Base-by-base conservation (phyloP, 352 stramenopile genomes). In the Thalassiosira livingstoniorum region DNA sequence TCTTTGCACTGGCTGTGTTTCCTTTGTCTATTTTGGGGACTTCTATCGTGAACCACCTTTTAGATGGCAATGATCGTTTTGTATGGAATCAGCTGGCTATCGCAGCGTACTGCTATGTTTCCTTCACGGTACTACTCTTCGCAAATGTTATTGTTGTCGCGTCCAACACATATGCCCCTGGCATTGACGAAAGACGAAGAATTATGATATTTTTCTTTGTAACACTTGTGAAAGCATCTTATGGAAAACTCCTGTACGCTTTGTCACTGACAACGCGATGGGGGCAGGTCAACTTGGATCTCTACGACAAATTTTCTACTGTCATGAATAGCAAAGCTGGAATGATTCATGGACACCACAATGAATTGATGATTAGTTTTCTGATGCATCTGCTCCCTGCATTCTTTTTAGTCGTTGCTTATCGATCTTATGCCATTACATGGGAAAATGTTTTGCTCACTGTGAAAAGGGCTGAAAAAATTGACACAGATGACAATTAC, bases 161-260 rank as follows among this genome's bases (percentile, higher is more conserved):
- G 27, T 68, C 51, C 31, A 47, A 66, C 61, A 37, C 39, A 53
- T 73, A 39, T 72, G 39, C 29, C 32, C 71, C 18, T 23, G 45
- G 42, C 27, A 35, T 63, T 0, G 64, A 66, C 51, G 5, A 57
- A 55, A 27, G 47, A 53, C 55, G 55, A 75, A 43, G 45, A 25
- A 37, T 63, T 37, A 42, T 79, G 15, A 25, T 78, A 13, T 27
- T 78, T n/a, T 25, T 85, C 4, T 32, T 78, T 25, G 23, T 85
- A 29, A 67, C 65, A 61, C 58, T 75, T 23, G 21, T 85, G 21
- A 81, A 85, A 51, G 34, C 71, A 34, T 75, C 78, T 21, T 60
- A 64, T 58, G 71, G 78, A 39, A 78, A 74, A 43, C 25, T 68
- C 0, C 27, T 81, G 27, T 78, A 81, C 70, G 71, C 70, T 61